Evolutionary conservation across 2,329 filamentous ascomycete genomes (phyloP).

Genomic region (Ceratocystis diversiconidia): DNA sequence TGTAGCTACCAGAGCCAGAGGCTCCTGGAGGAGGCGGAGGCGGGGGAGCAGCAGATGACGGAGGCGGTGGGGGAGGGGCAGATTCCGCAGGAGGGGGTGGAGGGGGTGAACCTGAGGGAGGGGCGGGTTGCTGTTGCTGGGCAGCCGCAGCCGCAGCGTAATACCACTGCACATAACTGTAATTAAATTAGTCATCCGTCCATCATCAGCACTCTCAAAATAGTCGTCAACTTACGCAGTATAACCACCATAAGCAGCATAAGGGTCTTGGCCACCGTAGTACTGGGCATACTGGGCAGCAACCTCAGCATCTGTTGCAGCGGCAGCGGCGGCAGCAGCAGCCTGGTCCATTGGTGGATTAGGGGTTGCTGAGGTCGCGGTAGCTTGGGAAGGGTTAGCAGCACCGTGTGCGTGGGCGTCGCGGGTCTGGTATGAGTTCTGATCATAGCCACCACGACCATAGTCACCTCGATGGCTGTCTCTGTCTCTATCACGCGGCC

Average conservation of each 20-base stretch:
- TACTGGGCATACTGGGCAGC: constrained; percentile 73
- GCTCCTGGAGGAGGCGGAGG: constrained; percentile 36
- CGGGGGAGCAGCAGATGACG: constrained; percentile 29
- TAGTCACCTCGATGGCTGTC: constrained; percentile 21
- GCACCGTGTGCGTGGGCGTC: not conserved
- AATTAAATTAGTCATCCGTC: constrained; percentile 18
- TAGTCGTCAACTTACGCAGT: constrained; percentile 40
- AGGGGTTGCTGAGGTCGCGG: constrained; percentile 22
- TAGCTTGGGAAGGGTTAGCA: constrained; percentile 19
- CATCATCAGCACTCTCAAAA: not conserved
- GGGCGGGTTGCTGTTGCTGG: constrained; percentile 36
- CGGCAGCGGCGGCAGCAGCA: constrained; percentile 7
- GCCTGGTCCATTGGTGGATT: constrained; percentile 17
- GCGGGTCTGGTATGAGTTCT: constrained; percentile 19
- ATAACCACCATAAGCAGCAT: constrained; percentile 83
- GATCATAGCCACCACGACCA: constrained; percentile 23
- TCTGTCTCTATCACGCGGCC: constrained; percentile 22
- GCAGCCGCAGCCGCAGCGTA: constrained; percentile 36
- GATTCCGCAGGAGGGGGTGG: constrained; percentile 44
- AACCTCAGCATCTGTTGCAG: constrained; percentile 40
- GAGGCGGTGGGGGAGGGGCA: constrained; percentile 38
- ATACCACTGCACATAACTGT: constrained; percentile 52
- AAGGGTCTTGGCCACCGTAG: constrained; percentile 63
- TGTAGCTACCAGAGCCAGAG: constrained; percentile 43
- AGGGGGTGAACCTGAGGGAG: constrained; percentile 41